Evolutionary conservation across 2,329 filamentous ascomycete genomes (phyloP), one percentile per base, ranked within the genome.

Genomic region (Rhynchosporium graminicola): DNA sequence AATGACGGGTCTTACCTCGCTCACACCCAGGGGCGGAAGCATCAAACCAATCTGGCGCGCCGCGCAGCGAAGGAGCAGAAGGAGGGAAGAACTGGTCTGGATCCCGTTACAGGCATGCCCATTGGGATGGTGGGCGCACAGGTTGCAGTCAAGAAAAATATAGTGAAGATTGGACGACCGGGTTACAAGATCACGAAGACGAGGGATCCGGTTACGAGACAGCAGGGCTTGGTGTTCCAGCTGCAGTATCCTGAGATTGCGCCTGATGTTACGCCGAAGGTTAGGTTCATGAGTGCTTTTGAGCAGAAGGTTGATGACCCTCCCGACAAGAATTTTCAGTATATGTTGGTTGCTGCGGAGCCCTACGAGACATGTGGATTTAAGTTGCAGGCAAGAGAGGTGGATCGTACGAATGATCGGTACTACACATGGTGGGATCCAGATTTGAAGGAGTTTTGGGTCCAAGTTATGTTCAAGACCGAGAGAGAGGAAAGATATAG

Each of bases 1-100:
- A 99, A 99, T 77, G 95, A 99, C 80, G 95, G 95, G 67, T 97
- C 93, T 54, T 99, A 99, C 78, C 92, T 99, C 69, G 95, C 95
- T 1, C 95, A 99, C 79, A 99, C 95, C 3, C 95, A 99, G 79
- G 95, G 95, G 63, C 92, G 95, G 75, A 99, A 99, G 80, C 95
- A 99, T 79, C 95, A 99, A 80, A 98, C 95, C 64, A 99, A 99
- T 79, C 87, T 99, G 58, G 95, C 95, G 33, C 89, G 95, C 9
- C 91, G 95, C 73, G 95, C 94, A 7, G 95, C 95, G n/a, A 88
- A 93, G 73, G 95, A 99, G 77, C 90, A 96, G 75, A 92, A 93
- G 75, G 91, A 98, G 72, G 92, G 92, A 57, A 88, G 89, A 64
- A 79, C 76, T 36, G 80, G 80, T 68, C 83, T 87, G 65, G 87